Evolutionary conservation across 1,284 basidiomycete species (phyloP).

Genomic region (Ustilago sp.): DNA sequence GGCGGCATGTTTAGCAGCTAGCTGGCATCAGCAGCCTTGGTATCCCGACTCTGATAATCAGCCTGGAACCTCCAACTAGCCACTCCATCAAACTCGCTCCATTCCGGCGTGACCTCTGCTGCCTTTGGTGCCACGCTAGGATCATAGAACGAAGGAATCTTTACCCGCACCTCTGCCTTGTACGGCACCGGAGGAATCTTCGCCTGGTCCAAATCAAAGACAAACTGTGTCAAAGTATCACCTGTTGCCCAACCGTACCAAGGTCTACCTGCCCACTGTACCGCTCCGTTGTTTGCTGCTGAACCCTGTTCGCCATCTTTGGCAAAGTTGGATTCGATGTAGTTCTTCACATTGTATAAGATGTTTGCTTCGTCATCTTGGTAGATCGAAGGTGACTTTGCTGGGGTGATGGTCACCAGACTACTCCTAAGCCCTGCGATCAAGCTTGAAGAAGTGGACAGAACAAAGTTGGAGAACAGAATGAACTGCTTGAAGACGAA

Average conservation of each 20-base stretch:
- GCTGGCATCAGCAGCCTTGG: conserved; percentile 32
- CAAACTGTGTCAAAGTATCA: conserved; percentile 42
- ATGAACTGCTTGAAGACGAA: conserved; percentile 50
- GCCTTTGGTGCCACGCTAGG: conserved; percentile 19
- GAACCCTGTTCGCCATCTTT: conserved; percentile 25
- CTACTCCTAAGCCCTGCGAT: conserved; percentile 44
- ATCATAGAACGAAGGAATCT: conserved; percentile 36
- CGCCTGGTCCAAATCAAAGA: conserved; percentile 28
- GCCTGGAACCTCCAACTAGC: conserved; percentile 44
- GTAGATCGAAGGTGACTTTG: conserved; percentile 41
- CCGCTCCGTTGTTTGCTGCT: conserved; percentile 26
- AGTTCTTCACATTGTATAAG: conserved; percentile 47
- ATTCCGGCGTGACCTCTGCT: conserved; percentile 24
- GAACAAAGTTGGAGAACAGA: conserved; percentile 37
- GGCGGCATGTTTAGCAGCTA: not conserved
- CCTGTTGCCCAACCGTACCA: conserved; percentile 50
- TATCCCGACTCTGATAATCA: conserved; percentile 31
- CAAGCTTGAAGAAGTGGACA: conserved; percentile 34
- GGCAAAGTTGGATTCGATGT: conserved; percentile 35
- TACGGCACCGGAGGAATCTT: conserved; percentile 40
- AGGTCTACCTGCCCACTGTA: conserved; percentile 37
- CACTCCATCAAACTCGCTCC: conserved; percentile 40
- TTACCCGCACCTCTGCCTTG: conserved; percentile 26
- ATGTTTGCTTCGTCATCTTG: conserved; percentile 20
- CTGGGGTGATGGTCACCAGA: conserved; percentile 29